Evolutionary conservation across 192 early-diverging fungal genomes (phyloP).

Genomic region (Coemansia sp.): DNA sequence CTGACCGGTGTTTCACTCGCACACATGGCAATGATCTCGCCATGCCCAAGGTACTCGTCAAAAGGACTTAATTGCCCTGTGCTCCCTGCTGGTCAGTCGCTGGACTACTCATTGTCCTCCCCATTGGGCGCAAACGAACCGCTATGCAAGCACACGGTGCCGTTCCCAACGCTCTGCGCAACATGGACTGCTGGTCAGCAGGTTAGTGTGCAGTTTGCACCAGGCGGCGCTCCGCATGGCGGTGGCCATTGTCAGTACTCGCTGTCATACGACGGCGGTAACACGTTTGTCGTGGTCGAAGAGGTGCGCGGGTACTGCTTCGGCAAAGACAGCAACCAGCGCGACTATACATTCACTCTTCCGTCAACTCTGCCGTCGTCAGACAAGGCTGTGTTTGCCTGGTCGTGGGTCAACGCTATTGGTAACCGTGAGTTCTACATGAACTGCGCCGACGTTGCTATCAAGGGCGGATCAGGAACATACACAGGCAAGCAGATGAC

Average conservation of each 20-base stretch:
- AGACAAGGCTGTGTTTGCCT: constrained; percentile 46
- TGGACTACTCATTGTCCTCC: constrained; percentile 32
- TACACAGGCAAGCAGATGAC: constrained; percentile 8
- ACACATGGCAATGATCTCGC: constrained; percentile 10
- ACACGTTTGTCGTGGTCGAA: constrained; percentile 51
- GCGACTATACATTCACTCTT: constrained; percentile 44
- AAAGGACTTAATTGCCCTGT: constrained; percentile 21
- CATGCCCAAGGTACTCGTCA: constrained; percentile 5
- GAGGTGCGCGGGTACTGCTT: constrained; percentile 11
- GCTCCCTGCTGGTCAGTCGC: constrained; percentile 23
- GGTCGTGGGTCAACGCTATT: constrained; percentile 57
- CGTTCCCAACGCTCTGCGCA: constrained; percentile 14
- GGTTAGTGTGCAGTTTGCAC: constrained; percentile 18
- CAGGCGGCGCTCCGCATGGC: constrained; percentile 26
- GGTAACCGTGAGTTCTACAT: constrained; percentile 41
- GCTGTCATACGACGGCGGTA: constrained; percentile 46
- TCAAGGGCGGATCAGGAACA: background rate
- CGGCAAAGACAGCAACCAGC: background rate
- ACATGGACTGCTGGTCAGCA: constrained; percentile 26
- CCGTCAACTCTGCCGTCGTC: constrained; percentile 43
- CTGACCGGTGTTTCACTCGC: background rate
- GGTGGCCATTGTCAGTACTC: constrained; percentile 56
- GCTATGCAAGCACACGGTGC: constrained; percentile 27
- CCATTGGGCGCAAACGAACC: background rate
- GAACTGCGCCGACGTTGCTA: constrained; percentile 17